Conservation (phyloP, 2,329 filamentous ascomycete genomes). For the Diaporthe citri region DNA sequence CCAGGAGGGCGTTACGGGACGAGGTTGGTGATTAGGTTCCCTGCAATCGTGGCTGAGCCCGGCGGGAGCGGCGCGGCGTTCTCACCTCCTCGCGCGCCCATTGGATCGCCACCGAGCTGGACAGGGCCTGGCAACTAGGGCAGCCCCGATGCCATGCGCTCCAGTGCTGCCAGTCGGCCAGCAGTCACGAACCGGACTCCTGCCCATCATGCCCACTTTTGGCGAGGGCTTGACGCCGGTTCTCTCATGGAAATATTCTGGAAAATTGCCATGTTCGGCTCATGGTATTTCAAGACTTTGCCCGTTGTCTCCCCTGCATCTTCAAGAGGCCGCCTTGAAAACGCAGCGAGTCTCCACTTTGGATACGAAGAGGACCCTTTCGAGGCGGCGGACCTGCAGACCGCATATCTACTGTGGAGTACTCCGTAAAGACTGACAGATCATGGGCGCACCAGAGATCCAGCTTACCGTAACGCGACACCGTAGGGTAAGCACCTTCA, state of each 20-base stretch:
- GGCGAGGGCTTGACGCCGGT: not conserved
- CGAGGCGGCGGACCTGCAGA: conserved; percentile 7
- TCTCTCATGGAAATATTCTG: conserved; percentile 21
- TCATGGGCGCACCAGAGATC: not conserved
- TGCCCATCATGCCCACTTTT: conserved; percentile 12
- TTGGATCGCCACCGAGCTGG: conserved; percentile 20
- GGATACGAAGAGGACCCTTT: conserved; percentile 12
- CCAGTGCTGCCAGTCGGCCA: not conserved
- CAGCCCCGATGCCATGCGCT: conserved; percentile 9
- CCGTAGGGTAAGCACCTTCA: not conserved
- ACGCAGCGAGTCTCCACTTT: not conserved
- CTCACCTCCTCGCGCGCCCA: conserved; percentile 6
- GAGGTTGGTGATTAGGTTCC: conserved; percentile 13
- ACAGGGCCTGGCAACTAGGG: not conserved
- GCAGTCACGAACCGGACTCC: conserved; percentile 10
- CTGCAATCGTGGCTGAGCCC: conserved; percentile 29
- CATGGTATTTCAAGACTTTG: conserved; percentile 17
- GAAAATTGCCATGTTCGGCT: conserved; percentile 21
- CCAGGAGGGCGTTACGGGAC: not conserved
- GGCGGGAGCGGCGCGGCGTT: conserved; percentile 15
- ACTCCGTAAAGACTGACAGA: conserved; percentile 5
- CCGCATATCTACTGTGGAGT: conserved; percentile 17
- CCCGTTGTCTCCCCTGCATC: not conserved
- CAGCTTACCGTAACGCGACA: conserved; percentile 1
- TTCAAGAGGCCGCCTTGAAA: conserved; percentile 27